Base-by-base conservation (phyloP, 768 basidiomycete genomes). In the Candolleomyces aberdarensis region DNA sequence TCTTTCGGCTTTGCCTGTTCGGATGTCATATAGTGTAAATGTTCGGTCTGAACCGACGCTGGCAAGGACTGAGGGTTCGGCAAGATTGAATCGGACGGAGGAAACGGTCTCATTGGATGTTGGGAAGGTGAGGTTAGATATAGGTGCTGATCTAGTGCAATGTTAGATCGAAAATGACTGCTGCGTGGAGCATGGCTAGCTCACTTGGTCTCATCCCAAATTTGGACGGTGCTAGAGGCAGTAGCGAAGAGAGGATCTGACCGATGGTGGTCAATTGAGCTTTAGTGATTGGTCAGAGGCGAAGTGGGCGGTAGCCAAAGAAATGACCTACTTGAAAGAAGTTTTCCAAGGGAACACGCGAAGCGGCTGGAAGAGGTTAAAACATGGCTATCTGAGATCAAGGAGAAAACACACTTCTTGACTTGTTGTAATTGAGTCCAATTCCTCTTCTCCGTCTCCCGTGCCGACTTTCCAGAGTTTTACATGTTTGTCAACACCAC, bases 151-250 rank as follows among this genome's bases (percentile, higher is more conserved):
- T 80, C 92, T 94, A 36, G 36, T 36, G 36, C 3, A 36, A 11
- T 5, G 36, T 36, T 11, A 36, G 36, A 36, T 36, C 36, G 2
- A 3, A 36, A 36, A 3, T 1, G 6, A 5, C 36, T 36, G 8
- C 11, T 11, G 3, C 11, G 6, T 36, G 36, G 11, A 26, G 26
- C 2, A 36, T 5, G 6, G 36, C 8, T 36, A 26, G 68, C 86
- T n/a, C 58, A 94, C 92, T 94, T 94, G 41, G 89, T 96, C 74
- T 98, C 94, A 66, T 99, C 97, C 97, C 97, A 99, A 65, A 99
- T 83, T 72, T 98, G 96, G 7, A 99, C 95, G 52, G 85, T 83
- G 66, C 89, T 93, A 0, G 94, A 96, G 2, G 94, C 95, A 0
- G 96, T 96, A 0, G 95, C 96, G 66, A 99, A 99, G 4, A 94